Percentiles rank a stretch among this genome's conserved stretches.
Evolutionary conservation across 2,329 filamentous ascomycete species (phyloP).

Genomic region (Myriosclerotinia scirpicola): DNA sequence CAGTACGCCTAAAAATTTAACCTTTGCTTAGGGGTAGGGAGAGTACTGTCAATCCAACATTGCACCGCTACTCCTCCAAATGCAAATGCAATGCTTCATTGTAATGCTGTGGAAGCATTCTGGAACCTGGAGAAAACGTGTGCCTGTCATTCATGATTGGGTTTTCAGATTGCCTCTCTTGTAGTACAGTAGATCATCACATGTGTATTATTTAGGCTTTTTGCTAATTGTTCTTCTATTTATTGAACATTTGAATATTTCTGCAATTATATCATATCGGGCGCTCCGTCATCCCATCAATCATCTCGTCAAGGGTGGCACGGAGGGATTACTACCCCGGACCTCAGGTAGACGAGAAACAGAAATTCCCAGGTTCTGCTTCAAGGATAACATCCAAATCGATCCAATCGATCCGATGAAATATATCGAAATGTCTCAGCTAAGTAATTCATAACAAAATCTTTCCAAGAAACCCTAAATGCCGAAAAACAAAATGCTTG

Average conservation of each 20-base stretch:
- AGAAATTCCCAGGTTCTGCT: constrained; percentile 7
- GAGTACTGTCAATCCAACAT: constrained; percentile 17
- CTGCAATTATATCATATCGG: constrained; percentile 14
- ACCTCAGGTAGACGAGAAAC: constrained; percentile 19
- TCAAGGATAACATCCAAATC: constrained; percentile 18
- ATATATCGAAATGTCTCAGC: constrained; percentile 19
- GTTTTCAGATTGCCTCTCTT: not conserved
- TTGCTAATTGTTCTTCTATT: not conserved
- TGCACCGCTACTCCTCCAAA: constrained; percentile 15
- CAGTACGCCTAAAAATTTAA: too few relatives aligned
- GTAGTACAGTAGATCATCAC: constrained; percentile 15
- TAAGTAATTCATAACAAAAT: constrained; percentile 19
- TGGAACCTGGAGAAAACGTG: constrained; percentile 26
- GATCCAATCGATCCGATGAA: constrained; percentile 19
- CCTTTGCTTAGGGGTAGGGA: too few relatives aligned
- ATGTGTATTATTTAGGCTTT: constrained; percentile 9
- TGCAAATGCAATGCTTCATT: constrained; percentile 25
- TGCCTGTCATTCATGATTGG: constrained; percentile 12
- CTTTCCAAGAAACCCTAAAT: constrained; percentile 10
- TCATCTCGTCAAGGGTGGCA: constrained; percentile 19
- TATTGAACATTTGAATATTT: constrained; percentile 3
- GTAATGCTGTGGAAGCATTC: constrained; percentile 20
- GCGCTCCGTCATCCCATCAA: constrained; percentile 21
- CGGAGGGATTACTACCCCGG: constrained; percentile 15
- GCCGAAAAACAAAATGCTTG: constrained; percentile 22